Evolutionary conservation across 1,139 yeast genomes (phyloP).

Genomic region (Eremothecium cymbalariae): DNA sequence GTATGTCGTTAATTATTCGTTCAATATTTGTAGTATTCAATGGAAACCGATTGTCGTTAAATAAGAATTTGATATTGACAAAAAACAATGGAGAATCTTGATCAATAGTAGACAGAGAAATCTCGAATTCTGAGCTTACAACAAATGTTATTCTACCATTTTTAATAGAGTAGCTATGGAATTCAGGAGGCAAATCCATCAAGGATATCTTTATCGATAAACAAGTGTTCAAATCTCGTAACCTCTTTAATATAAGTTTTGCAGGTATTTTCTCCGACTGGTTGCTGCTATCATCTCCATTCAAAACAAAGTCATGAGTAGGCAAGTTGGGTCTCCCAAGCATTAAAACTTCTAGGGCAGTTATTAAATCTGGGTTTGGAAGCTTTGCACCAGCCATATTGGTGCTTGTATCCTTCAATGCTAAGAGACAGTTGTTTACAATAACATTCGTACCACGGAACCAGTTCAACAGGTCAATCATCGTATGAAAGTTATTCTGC

Average conservation of each 20-base stretch:
- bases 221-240: slow-evolving; percentile 63
- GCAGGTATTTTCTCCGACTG: slow-evolving; percentile 47
- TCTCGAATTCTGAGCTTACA: slow-evolving; percentile 58
- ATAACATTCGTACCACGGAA: slow-evolving; percentile 71
- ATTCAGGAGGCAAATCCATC: slow-evolving; percentile 54
- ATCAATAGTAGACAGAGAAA: slow-evolving; percentile 63
- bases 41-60: slow-evolving; percentile 26
- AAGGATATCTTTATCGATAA: slow-evolving; percentile 70
- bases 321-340: slow-evolving; percentile 73
- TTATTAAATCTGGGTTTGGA: slow-evolving; percentile 80
- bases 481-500: slow-evolving; percentile 57
- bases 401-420: slow-evolving; percentile 50
- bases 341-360: slow-evolving; percentile 77
- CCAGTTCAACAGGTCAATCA: slow-evolving; percentile 85
- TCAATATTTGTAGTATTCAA: slow-evolving; percentile 36
- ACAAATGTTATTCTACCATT: slow-evolving; percentile 72
- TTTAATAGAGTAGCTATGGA: slow-evolving; percentile 52
- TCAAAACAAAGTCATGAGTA: slow-evolving; percentile 44
- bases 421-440: slow-evolving; percentile 56
- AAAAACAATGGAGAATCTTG: slow-evolving; percentile 65
- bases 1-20: slow-evolving; percentile 46
- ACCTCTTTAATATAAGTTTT: slow-evolving; percentile 49
- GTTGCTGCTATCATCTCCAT: slow-evolving; percentile 28
- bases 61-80: slow-evolving; percentile 65
- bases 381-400: slow-evolving; percentile 74